Evolutionary conservation across 257 asterid species (phyloP), one percentile per base, ranked within the genome.

Genomic region (Capsicum rhomboideum): DNA sequence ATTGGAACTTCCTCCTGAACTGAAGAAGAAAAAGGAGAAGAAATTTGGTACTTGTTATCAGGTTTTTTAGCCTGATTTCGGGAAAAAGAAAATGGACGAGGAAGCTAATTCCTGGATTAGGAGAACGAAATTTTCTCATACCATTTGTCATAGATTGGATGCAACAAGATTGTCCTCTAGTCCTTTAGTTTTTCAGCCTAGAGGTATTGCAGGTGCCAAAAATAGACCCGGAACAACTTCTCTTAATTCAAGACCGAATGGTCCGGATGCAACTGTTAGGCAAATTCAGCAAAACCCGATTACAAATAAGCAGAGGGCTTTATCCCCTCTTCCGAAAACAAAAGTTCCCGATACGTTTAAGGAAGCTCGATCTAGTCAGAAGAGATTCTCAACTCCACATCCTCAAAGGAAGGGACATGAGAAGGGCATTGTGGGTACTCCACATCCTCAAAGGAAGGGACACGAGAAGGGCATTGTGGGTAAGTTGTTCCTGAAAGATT

Each of bases 51-150:
- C 26, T 29, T 1, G 46, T 82, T 82, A 46, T 59, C 58, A 80
- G 85, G 74, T 83, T 26, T 55, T 28, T 79, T 20, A 79, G 71
- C 20, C 34, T 44, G 61, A 74, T 46, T 4, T 16, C 16, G 6
- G 66, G 2, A 5, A 34, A 34, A 7, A 18, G 8, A 58, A 55
- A 84, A 94, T 94, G 98, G 97, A 94, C 44, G 93, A 92, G 83
- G 97, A 92, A 74, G 87, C 80, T 68, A 85, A 56, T 90, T 94
- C 97, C 85, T 94, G 98, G 98, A 87, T 94, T 26, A 91, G 98
- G 91, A 89, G 98, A 86, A 77, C 98, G 2, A 91, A 92, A 10
- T 94, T 86, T 85, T 91, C 97, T 13, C 95, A 94, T 58, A 94
- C 98, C 18, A 79, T 94, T 69, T 94, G 89, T 84, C 93, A 92